Percentiles rank a stretch among this genome's conserved stretches.
phyloP scores from a whole-genome alignment of 257 asterid genomes.

The Cruciata laevipes region DNA sequence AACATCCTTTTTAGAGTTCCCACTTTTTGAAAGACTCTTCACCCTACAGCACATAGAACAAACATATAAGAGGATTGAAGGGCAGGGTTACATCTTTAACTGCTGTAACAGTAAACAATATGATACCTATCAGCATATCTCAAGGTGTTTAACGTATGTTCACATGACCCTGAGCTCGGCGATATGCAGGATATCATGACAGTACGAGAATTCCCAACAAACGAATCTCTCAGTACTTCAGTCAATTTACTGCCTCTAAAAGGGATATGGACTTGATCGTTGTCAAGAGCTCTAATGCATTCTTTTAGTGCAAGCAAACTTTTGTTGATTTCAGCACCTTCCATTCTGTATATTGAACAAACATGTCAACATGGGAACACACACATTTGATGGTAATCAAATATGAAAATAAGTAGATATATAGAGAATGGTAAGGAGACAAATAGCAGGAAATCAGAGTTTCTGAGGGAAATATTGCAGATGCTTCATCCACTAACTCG shows the following conservation, averaged over 20 bases:
- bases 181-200: constrained; percentile 94
- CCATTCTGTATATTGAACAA: constrained; percentile 61
- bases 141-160: constrained; percentile 88
- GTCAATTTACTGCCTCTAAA: constrained; percentile 98
- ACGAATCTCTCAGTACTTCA: constrained; percentile 88
- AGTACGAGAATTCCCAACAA: constrained; percentile 92
- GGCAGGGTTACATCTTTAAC: neutral
- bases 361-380: neutral
- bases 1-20: constrained; percentile 65
- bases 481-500: too few relatives aligned
- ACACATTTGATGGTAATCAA: neutral
- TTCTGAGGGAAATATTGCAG: too few relatives aligned
- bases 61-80: constrained; percentile 9
- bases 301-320: constrained; percentile 97
- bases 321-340: constrained; percentile 99
- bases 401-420: neutral
- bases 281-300: constrained; percentile 98
- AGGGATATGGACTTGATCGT: constrained; percentile 96
- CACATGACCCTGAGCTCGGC: constrained; percentile 92
- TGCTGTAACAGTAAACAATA: neutral
- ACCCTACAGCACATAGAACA: constrained; percentile 43
- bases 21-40: constrained; percentile 92
- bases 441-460: neutral
- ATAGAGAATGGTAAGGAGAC: neutral
- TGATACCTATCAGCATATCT: constrained; percentile 96